phyloP scores from a whole-genome alignment of 257 asterid genomes.

The Handroanthus guayacan region DNA sequence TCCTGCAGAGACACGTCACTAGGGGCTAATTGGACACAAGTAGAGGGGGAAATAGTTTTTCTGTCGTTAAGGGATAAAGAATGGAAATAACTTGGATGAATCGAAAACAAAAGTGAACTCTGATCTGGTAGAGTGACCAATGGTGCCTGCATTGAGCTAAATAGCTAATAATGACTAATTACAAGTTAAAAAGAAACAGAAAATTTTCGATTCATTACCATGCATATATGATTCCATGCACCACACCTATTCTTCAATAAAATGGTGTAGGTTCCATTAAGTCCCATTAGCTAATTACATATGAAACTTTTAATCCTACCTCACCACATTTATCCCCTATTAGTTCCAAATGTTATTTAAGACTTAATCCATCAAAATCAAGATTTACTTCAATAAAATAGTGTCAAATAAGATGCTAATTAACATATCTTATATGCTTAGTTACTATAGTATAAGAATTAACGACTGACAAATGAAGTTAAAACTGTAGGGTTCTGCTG shows the following conservation, averaged over 20 bases:
- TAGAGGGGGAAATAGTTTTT: too few relatives aligned
- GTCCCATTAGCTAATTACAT: neutral
- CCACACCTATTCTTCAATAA: neutral
- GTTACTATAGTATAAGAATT: neutral
- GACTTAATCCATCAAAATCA: conserved; percentile 1
- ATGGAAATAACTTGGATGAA: neutral
- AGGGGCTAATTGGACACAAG: neutral
- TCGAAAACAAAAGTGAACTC: neutral
- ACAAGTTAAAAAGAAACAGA: neutral
- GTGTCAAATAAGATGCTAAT: neutral
- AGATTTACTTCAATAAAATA: neutral
- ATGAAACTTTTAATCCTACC: neutral
- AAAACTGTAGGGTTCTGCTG: conserved; percentile 12
- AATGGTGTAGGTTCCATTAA: neutral
- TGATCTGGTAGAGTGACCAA: neutral
- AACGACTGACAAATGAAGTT: neutral
- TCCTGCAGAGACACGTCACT: neutral
- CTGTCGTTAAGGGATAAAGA: neutral
- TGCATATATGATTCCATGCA: neutral
- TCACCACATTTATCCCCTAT: neutral
- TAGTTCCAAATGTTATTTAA: neutral
- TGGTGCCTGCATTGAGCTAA: neutral
- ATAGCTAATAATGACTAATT: neutral
- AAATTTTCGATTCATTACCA: neutral
- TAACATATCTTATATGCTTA: neutral